phyloP scores from a whole-genome alignment of 148 eudicot genomes.

The Amaranthus hypochondriacus region DNA sequence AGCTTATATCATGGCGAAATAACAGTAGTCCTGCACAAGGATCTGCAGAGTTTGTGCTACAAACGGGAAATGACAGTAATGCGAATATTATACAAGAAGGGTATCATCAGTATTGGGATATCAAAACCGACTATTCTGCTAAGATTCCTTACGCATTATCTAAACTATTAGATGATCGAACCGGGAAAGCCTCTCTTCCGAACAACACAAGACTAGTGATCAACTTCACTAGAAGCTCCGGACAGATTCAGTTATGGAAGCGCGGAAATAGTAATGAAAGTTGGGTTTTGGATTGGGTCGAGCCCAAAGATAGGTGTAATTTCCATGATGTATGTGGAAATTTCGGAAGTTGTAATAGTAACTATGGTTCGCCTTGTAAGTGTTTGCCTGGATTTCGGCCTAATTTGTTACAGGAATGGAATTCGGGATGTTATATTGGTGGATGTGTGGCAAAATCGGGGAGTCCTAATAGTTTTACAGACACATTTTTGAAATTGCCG shows the following conservation, averaged over 20 bases:
- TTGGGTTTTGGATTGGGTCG: constrained; percentile 21
- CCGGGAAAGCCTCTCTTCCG: neutral
- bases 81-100: neutral
- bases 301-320: constrained; percentile 27
- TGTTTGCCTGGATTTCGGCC: constrained; percentile 27
- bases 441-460: constrained; percentile 12
- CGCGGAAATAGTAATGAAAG: neutral
- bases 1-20: constrained; percentile 30
- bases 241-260: constrained; percentile 32
- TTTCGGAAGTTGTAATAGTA: constrained; percentile 19
- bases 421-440: neutral
- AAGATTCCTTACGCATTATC: neutral
- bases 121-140: neutral
- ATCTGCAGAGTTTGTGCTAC: constrained; percentile 14
- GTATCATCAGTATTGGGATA: constrained; percentile 18
- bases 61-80: neutral
- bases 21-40: constrained; percentile 22
- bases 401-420: neutral
- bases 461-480: neutral
- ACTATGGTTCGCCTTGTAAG: constrained; percentile 16
- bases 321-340: constrained; percentile 11
- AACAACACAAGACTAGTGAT: constrained; percentile 22
- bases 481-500: constrained; percentile 23
- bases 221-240: constrained; percentile 8
- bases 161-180: neutral